phyloP scores from a whole-genome alignment of 139 green algal species.

The Micromonas pusilla region DNA sequence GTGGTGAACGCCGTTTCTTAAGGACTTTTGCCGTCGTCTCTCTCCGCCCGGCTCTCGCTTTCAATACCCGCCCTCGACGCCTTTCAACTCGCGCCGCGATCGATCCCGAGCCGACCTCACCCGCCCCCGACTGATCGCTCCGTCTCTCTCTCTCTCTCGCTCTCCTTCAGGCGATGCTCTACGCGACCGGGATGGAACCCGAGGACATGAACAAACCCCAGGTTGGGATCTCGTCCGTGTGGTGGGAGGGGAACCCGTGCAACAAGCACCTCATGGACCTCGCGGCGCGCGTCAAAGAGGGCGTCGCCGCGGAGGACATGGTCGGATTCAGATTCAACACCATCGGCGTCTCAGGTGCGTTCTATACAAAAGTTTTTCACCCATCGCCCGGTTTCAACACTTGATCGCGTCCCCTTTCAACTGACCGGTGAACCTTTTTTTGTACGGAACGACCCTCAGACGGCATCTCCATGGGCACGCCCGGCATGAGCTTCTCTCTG shows the following conservation, averaged over 20 bases:
- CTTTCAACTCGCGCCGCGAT: too few relatives aligned
- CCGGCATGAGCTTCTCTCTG: conserved; percentile 75
- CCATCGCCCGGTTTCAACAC: too few relatives aligned
- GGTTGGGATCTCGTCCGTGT: conserved; percentile 90
- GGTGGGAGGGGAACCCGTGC: conserved; percentile 99
- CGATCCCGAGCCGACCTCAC: neutral
- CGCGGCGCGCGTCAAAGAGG: conserved; percentile 83
- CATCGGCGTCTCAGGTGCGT: conserved; percentile 84
- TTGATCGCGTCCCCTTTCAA: too few relatives aligned
- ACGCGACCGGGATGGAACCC: conserved; percentile 82
- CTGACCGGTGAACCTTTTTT: too few relatives aligned
- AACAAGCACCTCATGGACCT: conserved; percentile 99
- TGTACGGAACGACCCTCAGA: too few relatives aligned
- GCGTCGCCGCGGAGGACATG: conserved; percentile 72
- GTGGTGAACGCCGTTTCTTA: too few relatives aligned
- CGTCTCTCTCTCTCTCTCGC: neutral
- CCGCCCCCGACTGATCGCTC: neutral
- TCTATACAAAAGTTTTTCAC: too few relatives aligned
- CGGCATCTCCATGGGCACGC: conserved; percentile 96
- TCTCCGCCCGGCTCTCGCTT: too few relatives aligned
- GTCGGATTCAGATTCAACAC: conserved; percentile 77
- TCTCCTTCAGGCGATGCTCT: conserved; percentile 78
- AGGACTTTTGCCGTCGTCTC: too few relatives aligned
- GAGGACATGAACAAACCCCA: conserved; percentile 95
- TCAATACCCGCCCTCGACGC: too few relatives aligned